Percentiles rank a stretch among this genome's conserved stretches.
Evolutionary conservation across 2,329 filamentous ascomycete genomes (phyloP).

Genomic region (Fusarium albidum): DNA sequence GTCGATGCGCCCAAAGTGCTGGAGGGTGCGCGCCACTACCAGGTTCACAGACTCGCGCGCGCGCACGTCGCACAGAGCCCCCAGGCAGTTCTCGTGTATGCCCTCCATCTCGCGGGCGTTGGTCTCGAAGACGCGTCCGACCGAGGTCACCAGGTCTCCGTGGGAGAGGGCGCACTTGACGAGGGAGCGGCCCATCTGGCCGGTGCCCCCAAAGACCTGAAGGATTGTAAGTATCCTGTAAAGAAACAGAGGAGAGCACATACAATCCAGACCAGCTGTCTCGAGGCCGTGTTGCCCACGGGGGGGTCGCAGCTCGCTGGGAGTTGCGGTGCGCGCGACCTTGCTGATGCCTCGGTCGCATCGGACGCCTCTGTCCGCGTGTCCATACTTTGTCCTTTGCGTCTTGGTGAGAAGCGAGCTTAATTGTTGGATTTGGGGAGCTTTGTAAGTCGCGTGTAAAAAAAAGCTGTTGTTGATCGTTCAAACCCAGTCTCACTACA

Average conservation of each 20-base stretch:
- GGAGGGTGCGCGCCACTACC: constrained; percentile 74
- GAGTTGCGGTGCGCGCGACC: constrained; percentile 60
- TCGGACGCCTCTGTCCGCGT: constrained; percentile 38
- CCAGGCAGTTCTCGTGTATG: constrained; percentile 77
- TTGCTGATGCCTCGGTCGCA: constrained; percentile 37
- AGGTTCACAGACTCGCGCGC: constrained; percentile 78
- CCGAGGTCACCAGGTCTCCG: constrained; percentile 84
- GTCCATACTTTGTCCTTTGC: constrained; percentile 32
- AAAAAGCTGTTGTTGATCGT: constrained; percentile 6
- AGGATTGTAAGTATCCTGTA: constrained; percentile 8
- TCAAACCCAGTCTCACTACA: constrained; percentile 7
- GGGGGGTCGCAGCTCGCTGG: constrained; percentile 90
- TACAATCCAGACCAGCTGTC: constrained; percentile 89
- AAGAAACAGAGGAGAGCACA: background rate
- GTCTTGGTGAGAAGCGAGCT: background rate
- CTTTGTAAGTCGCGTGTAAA: constrained; percentile 9
- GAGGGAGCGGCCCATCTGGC: constrained; percentile 92
- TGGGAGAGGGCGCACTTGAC: constrained; percentile 83
- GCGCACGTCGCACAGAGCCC: constrained; percentile 89
- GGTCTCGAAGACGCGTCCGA: constrained; percentile 84
- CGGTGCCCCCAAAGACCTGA: constrained; percentile 93
- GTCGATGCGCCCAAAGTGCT: constrained; percentile 82
- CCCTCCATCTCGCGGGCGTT: constrained; percentile 75
- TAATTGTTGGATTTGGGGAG: background rate
- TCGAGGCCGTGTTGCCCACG: constrained; percentile 71